Evolutionary conservation across 139 green algal genomes (phyloP).

Genomic region (Chlorella sp.): DNA sequence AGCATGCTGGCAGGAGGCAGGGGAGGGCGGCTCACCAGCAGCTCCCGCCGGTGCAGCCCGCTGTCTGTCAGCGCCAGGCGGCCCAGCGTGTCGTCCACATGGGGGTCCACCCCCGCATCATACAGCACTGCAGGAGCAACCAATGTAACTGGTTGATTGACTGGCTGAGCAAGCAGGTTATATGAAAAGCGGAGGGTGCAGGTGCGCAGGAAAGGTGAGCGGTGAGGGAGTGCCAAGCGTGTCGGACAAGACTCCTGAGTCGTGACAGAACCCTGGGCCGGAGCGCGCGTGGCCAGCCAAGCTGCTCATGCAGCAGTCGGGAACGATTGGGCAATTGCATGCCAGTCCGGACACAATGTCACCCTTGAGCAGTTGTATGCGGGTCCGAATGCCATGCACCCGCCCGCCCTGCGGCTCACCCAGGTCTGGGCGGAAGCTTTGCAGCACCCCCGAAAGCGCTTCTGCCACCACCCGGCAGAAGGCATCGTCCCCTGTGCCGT

Average conservation of each 20-base stretch:
- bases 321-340: no score
- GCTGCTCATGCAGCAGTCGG: background rate
- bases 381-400: no score
- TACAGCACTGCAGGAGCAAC: slow-evolving; percentile 73
- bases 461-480: slow-evolving; percentile 59
- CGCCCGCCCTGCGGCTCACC: background rate
- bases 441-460: slow-evolving; percentile 61
- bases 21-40: slow-evolving; percentile 52
- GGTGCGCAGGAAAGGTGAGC: no score
- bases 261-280: no score
- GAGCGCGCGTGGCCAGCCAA: background rate
- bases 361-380: no score
- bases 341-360: no score
- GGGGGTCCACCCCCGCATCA: slow-evolving; percentile 86
- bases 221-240: no score
- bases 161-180: background rate
- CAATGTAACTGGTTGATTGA: background rate
- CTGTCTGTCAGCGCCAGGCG: slow-evolving; percentile 68
- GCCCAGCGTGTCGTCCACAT: slow-evolving; percentile 79
- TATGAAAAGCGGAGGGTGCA: no score
- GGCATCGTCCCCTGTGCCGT: slow-evolving; percentile 68
- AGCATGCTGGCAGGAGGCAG: no score
- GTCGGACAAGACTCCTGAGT: no score
- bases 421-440: slow-evolving; percentile 72
- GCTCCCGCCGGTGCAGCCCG: slow-evolving; percentile 77